phyloP scores from a whole-genome alignment of 352 stramenopile species.

The Phytophthora colocasiae region DNA sequence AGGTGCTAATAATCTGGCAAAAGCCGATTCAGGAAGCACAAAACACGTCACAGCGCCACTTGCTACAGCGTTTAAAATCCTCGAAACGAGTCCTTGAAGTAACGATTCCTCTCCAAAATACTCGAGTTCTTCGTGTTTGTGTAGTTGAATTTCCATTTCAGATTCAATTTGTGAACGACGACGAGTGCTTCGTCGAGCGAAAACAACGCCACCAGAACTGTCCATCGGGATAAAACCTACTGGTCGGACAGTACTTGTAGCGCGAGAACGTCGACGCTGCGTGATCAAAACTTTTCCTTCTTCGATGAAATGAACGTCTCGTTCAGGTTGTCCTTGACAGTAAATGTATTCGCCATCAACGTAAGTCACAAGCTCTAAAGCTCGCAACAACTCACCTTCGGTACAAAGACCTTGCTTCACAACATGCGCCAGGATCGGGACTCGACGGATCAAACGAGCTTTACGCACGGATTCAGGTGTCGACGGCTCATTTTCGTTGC shows the following conservation, averaged over 20 bases:
- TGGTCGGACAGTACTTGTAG: constrained; percentile 25
- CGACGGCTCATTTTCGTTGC: constrained; percentile 16
- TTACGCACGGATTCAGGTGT: constrained; percentile 50
- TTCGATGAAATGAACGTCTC: constrained; percentile 78
- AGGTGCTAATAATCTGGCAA: constrained; percentile 48
- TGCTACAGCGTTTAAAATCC: constrained; percentile 60
- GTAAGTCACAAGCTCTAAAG: constrained; percentile 45
- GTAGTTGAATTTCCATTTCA: constrained; percentile 64
- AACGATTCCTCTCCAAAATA: constrained; percentile 79
- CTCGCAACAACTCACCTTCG: constrained; percentile 49
- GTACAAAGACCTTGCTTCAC: constrained; percentile 53
- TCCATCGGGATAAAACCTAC: constrained; percentile 19
- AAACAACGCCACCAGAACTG: constrained; percentile 7
- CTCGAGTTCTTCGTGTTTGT: constrained; percentile 56
- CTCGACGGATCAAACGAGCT: constrained; percentile 45
- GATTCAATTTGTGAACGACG: constrained; percentile 53
- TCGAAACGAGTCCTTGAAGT: constrained; percentile 37
- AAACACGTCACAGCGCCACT: constrained; percentile 60
- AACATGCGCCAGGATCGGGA: constrained; percentile 62
- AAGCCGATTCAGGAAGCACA: constrained; percentile 48
- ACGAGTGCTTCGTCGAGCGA: constrained; percentile 17
- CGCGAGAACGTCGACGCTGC: constrained; percentile 44
- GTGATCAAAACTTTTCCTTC: constrained; percentile 76
- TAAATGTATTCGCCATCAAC: constrained; percentile 75
- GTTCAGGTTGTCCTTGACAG: constrained; percentile 59